Evolutionary conservation across 306 rosid species (phyloP), one percentile per base, ranked within the genome.

Genomic region (Quercus bicolor): DNA sequence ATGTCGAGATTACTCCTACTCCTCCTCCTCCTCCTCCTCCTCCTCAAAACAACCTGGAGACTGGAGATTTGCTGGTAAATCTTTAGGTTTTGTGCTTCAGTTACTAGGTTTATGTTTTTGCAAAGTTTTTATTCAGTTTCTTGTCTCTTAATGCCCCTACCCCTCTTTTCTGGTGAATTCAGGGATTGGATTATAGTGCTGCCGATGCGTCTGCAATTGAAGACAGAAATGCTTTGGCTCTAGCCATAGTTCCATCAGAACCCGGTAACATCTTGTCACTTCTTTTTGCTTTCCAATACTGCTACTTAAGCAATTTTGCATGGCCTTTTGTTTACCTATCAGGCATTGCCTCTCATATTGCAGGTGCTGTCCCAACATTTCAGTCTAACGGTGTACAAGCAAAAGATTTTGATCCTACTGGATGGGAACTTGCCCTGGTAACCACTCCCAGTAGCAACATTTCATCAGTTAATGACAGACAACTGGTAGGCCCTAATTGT

Each of bases 371-470:
- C 18, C 94, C 96, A 57, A 88, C 91, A 74, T 90, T 91, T 80
- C 79, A 82, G 77, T 79, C 98, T 43, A 82, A 78, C 78, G 77
- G 89, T 19, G 29, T 81, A 37, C 97, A 84, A 80, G 69, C 90
- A 57, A 91, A 88, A 21, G 90, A 91, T 80, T 96, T 87, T 85
- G 99, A 93, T 83, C 94, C 99, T 52, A 89, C 93, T 12, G 99
- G 99, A 31, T 96, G 99, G 99, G 99, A 96, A 80, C 93, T 96
- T 77, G 98, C 99, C 68, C 88, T 96, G 68, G 98, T 96, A 78
- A 74, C 88, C 84, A 87, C 96, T 87, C 99, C 99, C 68, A 93
- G 99, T 83, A 86, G 78, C 75, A 74, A 93, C 84, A 89, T 96
- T 59, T 96, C 99, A 66, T 70, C 98, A 78, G 86, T 79, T 78